Evolutionary conservation across 1,284 basidiomycete species (phyloP), one percentile per base, ranked within the genome.

Genomic region (Ustilago trichophora): DNA sequence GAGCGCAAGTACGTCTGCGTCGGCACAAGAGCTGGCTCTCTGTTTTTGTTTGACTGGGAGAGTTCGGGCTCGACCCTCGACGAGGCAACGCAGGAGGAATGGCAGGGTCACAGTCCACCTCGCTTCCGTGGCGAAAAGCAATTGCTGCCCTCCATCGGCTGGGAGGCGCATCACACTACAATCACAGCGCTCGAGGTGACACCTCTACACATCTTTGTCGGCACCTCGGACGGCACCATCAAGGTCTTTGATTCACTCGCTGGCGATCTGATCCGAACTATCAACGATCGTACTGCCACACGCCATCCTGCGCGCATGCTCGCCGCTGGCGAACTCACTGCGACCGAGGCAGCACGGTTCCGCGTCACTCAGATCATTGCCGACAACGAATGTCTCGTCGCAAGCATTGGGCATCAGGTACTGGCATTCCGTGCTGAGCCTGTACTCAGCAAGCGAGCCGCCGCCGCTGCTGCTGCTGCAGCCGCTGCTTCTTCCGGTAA

Each of bases 341-440:
- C 64, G 68, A 41, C 80, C 73, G 73, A 36, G 81, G 83, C 33
- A 68, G 82, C 15, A 83, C 85, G 84, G 67, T 85, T 85, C 62
- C 78, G 77, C 1, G 89, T 92, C 13, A 83, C 82, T 21, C 86
- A 87, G 72, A 88, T 93, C 31, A 68, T 89, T 7, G 77, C 91
- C 0, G 85, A 87, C 47, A 84, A 85, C 37, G 88, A 91, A 34
- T 82, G 87, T 13, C 59, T 92, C 25, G 81, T 91, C 29, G 87
- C 87, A 8, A 84, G 84, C 33, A 85, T 90, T 9, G 90, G 88
- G 2, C 86, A 85, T 52, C 83, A 85, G 44, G 85, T 91, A 5
- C 82, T 91, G 72, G 85, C 88, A 1, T 92, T 90, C 88, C 86
- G 86, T 58, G 87, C 87, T 4, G 88, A 87, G 9, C 83, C 84